Percentiles rank a stretch among this genome's conserved stretches.
These are phyloP conservation scores for Lachnellula willkommii DNA, from an alignment of 2,329 filamentous ascomycete species.

Conservation along the genomic window DNA sequence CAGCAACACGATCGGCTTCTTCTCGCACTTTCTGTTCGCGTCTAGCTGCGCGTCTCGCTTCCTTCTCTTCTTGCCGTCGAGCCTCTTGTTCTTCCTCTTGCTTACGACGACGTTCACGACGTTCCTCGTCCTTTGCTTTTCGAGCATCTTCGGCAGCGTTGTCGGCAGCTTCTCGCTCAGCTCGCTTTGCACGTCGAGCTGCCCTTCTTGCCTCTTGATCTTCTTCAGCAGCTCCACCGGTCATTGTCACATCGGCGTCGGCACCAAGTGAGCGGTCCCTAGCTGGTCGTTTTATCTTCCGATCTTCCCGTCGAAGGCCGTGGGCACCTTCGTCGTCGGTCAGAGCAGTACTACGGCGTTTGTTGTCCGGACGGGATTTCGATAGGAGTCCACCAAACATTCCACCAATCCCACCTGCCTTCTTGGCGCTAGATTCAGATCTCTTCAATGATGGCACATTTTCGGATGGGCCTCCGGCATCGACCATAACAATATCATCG, in stretches of 20 bases:
- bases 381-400: slow-evolving; percentile 57
- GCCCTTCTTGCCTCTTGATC: slow-evolving; percentile 58
- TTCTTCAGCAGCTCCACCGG: slow-evolving; percentile 45
- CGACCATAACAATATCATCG: slow-evolving; percentile 56
- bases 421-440: slow-evolving; percentile 57
- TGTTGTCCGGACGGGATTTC: slow-evolving; percentile 40
- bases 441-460: slow-evolving; percentile 42
- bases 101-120: slow-evolving; percentile 49
- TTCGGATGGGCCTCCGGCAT: slow-evolving; percentile 43
- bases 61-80: slow-evolving; percentile 51
- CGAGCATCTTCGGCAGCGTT: slow-evolving; percentile 48
- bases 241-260: slow-evolving; percentile 40
- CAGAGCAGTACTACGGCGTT: slow-evolving; percentile 46
- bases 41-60: slow-evolving; percentile 52
- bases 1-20: slow-evolving; percentile 32
- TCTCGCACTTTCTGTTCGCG: slow-evolving; percentile 47
- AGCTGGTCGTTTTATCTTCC: slow-evolving; percentile 29
- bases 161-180: slow-evolving; percentile 47
- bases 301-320: slow-evolving; percentile 31
- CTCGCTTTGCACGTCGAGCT: slow-evolving; percentile 54
- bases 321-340: slow-evolving; percentile 45
- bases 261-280: slow-evolving; percentile 36
- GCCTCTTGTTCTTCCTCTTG: slow-evolving; percentile 54
- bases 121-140: slow-evolving; percentile 50
- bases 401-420: slow-evolving; percentile 51